Evolutionary conservation across 441 rosid species (phyloP).

Genomic region (Pelargonium myrrhifolium): DNA sequence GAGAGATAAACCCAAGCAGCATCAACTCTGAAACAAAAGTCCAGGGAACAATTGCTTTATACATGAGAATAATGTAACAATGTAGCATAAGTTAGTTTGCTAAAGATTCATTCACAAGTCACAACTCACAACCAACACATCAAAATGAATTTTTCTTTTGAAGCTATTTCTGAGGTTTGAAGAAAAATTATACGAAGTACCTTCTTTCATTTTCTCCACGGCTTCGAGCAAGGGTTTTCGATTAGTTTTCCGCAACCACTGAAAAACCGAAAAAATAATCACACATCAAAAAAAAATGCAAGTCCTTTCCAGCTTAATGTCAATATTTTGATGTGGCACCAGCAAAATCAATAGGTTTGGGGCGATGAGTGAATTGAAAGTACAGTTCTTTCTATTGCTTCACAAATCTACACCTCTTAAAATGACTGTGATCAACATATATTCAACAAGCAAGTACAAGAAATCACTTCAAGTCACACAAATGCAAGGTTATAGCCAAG

Average conservation of each 20-base stretch:
- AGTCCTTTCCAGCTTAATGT: background rate
- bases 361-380: background rate
- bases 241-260: constrained; percentile 80
- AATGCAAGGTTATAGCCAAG: background rate
- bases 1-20: constrained; percentile 96
- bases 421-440: background rate
- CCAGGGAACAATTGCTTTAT: constrained; percentile 10
- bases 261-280: constrained; percentile 20
- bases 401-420: background rate
- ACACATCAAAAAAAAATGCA: constrained; percentile 11
- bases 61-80: constrained; percentile 14
- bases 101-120: constrained; percentile 7
- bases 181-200: constrained; percentile 27
- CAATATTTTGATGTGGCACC: background rate
- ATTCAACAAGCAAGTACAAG: background rate
- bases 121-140: background rate
- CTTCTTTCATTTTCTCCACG: constrained; percentile 91
- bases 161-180: background rate
- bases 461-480: background rate
- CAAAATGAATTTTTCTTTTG: background rate
- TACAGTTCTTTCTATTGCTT: background rate
- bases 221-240: constrained; percentile 76
- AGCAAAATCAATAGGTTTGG: background rate
- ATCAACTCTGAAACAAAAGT: constrained; percentile 57
- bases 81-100: background rate